phyloP scores from a whole-genome alignment of 257 asterid genomes.

The Solanum chiquidenum region DNA sequence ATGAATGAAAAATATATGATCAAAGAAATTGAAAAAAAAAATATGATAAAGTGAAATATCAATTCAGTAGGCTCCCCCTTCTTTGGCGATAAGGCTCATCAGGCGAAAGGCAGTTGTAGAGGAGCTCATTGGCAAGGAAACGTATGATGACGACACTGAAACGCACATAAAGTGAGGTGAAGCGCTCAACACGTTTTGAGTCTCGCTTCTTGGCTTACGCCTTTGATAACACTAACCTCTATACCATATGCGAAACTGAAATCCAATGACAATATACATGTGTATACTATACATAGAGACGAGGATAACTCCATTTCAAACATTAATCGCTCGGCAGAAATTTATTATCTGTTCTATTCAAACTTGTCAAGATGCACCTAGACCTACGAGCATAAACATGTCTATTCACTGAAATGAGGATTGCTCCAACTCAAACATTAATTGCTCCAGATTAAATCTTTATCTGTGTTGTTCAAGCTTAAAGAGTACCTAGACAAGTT shows the following conservation, averaged over 20 bases:
- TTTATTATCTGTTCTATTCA: neutral
- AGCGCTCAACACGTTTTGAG: no score
- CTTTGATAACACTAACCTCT: neutral
- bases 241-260: neutral
- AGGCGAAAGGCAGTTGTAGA: no score
- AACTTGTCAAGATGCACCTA: neutral
- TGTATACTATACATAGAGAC: neutral
- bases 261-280: neutral
- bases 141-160: no score
- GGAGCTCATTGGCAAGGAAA: no score
- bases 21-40: no score
- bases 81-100: no score
- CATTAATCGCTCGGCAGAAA: neutral
- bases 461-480: neutral
- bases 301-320: neutral
- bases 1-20: no score
- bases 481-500: neutral
- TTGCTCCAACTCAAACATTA: neutral
- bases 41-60: no score
- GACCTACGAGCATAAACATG: neutral
- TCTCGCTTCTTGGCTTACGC: no score
- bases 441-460: neutral
- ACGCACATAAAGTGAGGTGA: no score
- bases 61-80: no score
- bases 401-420: neutral